Base-by-base conservation (phyloP, 2,329 filamentous ascomycete species). In the Neopestalotiopsis clavispora region DNA sequence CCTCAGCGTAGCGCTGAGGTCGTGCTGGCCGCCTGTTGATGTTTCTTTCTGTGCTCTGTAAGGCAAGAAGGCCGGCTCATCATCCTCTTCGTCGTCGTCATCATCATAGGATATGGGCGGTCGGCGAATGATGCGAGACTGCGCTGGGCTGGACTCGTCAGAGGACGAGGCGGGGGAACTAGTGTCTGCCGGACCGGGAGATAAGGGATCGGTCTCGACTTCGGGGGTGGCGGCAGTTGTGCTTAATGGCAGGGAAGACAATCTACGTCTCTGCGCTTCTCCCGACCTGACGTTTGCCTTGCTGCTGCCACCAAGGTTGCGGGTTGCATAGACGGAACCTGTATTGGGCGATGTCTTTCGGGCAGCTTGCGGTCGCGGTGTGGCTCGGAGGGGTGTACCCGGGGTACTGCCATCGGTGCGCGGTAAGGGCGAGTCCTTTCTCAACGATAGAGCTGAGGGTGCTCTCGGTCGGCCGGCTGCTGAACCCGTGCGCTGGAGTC, bases 41-140 rank as follows among this genome's bases (percentile, higher is more conserved):
- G 72, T 71, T 17, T 74, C 49, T 7, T 71, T 42, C 58, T 75
- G 74, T 5, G 79, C 75, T 67, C 81, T 81, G 73, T 84, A 85
- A 0, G 84, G 85, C 38, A 87, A 79, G 73, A 90, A 90, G 0
- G 87, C 87, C 0, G 87, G 86, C 71, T 88, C 86, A 67, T 89
- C 87, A 1, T 86, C 85, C 12, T 84, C 85, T 6, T 88, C 89
- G n/a, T 88, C 87, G 23, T 81, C 85, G n/a, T 84, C 81, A 20
- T 74, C 75, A 71, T 69, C 69, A 63, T 84, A 81, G 68, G 85
- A 88, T 23, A 86, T 83, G 12, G 88, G 87, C 3, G 88, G 88
- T 2, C 88, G 85, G 28, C 86, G 85, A 74, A 90, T 89, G 71
- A 90, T 89, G 68, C 87, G 84, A 14, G 87, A 90, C 74, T 89